phyloP scores from a whole-genome alignment of 768 basidiomycete species.

The Myochromella boudieri region DNA sequence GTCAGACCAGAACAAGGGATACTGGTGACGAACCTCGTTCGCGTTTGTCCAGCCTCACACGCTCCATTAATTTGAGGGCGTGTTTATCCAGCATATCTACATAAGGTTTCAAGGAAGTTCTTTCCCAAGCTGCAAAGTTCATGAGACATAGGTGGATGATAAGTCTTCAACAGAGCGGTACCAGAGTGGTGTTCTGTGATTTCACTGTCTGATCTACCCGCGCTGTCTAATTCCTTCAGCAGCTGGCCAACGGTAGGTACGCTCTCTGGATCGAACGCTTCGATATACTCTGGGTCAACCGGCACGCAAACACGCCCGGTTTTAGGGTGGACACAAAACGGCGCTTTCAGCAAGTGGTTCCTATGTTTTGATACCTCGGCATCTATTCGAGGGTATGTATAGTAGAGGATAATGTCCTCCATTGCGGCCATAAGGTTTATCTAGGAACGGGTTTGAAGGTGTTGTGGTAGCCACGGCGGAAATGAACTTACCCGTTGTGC shows the following conservation, averaged over 20 bases:
- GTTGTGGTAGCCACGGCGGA: background rate
- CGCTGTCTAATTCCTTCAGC: conserved; percentile 71
- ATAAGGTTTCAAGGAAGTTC: conserved; percentile 86
- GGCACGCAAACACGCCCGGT: conserved; percentile 97
- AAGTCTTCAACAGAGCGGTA: conserved; percentile 18
- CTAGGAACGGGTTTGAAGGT: conserved; percentile 22
- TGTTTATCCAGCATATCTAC: conserved; percentile 89
- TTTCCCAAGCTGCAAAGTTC: conserved; percentile 64
- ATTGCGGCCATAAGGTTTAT: conserved; percentile 45
- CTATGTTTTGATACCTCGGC: conserved; percentile 96
- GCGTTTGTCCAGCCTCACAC: conserved; percentile 48
- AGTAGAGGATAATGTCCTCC: conserved; percentile 89
- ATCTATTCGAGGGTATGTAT: conserved; percentile 95
- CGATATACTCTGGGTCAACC: conserved; percentile 71
- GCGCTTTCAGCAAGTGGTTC: conserved; percentile 96
- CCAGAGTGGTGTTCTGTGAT: conserved; percentile 50
- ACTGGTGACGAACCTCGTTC: conserved; percentile 33
- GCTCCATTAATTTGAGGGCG: conserved; percentile 53
- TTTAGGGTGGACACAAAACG: conserved; percentile 95
- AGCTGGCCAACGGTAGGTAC: conserved; percentile 90
- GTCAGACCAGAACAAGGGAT: background rate
- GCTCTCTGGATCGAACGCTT: conserved; percentile 77
- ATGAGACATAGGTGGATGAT: conserved; percentile 1
- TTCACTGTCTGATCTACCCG: conserved; percentile 28
- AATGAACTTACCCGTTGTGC: conserved; percentile 31